Evolutionary conservation across 1,284 basidiomycete genomes (phyloP).

Genomic region (Ustilago nuda): DNA sequence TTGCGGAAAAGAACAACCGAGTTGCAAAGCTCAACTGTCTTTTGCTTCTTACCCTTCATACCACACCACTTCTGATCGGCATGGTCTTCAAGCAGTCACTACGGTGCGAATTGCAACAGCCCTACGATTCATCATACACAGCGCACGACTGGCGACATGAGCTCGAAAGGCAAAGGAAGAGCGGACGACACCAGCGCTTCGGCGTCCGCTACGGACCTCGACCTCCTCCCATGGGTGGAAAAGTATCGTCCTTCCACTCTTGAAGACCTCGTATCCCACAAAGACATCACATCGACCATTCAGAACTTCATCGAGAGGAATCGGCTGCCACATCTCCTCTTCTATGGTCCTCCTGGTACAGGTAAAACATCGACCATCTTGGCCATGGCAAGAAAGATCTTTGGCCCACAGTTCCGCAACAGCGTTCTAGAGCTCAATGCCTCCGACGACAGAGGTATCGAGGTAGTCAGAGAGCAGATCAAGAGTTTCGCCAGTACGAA

Average conservation of each 20-base stretch:
- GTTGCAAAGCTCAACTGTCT: constrained; percentile 13
- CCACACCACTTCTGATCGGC: not conserved
- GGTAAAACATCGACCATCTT: constrained; percentile 98
- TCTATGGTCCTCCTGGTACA: constrained; percentile 97
- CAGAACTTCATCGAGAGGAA: constrained; percentile 92
- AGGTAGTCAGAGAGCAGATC: constrained; percentile 97
- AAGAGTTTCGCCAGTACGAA: constrained; percentile 98
- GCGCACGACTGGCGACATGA: constrained; percentile 9
- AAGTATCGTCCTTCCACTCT: constrained; percentile 66
- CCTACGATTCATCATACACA: not conserved
- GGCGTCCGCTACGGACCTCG: constrained; percentile 23
- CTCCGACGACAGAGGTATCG: constrained; percentile 97
- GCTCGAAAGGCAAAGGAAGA: constrained; percentile 47
- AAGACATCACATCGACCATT: constrained; percentile 65
- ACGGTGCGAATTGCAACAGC: too few relatives aligned
- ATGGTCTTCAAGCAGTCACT: not conserved
- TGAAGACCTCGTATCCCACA: constrained; percentile 67
- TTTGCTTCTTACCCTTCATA: constrained; percentile 1
- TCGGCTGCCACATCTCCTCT: constrained; percentile 90
- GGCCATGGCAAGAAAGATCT: constrained; percentile 94
- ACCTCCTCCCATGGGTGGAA: constrained; percentile 64
- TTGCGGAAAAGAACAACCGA: constrained; percentile 33
- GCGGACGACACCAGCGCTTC: constrained; percentile 26
- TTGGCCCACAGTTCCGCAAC: constrained; percentile 82
- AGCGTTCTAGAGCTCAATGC: constrained; percentile 98